A percentile compares a stretch with the other conserved stretches of the same genome.
These are phyloP conservation scores for Leishmania lainsoni DNA, from an alignment of 208 protist species.

Conservation along the genomic window DNA sequence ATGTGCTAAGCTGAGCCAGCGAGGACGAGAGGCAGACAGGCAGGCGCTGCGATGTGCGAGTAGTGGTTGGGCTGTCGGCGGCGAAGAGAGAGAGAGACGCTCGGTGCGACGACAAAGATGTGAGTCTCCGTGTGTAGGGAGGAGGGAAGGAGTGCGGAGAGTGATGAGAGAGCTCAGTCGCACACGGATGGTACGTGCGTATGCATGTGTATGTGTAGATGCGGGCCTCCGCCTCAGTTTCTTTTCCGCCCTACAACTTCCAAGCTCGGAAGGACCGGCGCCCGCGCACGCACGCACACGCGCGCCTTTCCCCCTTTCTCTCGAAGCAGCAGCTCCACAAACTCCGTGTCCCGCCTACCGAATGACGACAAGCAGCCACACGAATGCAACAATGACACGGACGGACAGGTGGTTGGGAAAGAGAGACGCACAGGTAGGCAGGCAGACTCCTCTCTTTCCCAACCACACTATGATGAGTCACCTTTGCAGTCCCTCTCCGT, in stretches of 20 bases:
- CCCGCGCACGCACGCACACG: not conserved
- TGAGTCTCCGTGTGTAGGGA: not conserved
- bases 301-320: not conserved
- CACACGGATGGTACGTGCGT: not conserved
- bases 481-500: not conserved
- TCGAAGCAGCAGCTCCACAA: not conserved
- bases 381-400: not conserved
- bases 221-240: too few relatives aligned
- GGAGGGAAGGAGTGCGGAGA: not conserved
- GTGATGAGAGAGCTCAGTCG: not conserved
- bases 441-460: not conserved
- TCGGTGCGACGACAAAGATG: not conserved
- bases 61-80: not conserved
- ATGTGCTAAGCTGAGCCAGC: not conserved
- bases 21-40: not conserved
- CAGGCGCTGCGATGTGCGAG: not conserved
- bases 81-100: not conserved
- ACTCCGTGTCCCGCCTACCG: not conserved
- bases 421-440: not conserved
- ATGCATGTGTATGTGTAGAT: not conserved
- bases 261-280: not conserved
- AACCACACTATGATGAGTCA: not conserved
- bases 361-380: not conserved
- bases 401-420: not conserved
- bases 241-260: not conserved